Evolutionary conservation across 768 basidiomycete species (phyloP).

Genomic region (Hericium coralloides): DNA sequence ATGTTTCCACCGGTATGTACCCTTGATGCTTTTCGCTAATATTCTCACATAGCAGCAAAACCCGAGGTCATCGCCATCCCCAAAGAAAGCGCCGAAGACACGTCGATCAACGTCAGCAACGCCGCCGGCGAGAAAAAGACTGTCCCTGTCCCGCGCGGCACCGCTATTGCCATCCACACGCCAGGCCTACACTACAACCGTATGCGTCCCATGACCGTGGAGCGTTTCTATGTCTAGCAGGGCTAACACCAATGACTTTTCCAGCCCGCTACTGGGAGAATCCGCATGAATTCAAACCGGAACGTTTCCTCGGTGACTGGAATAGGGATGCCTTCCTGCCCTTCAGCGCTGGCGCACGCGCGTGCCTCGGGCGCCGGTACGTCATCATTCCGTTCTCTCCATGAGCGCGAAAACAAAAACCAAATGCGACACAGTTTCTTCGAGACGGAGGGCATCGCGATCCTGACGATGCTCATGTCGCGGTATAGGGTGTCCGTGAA

Average conservation of each 20-base stretch:
- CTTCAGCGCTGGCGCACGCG: too few relatives aligned
- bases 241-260: too few relatives aligned
- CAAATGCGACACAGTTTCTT: constrained; percentile 28
- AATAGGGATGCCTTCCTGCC: constrained; percentile 23
- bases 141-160: background rate
- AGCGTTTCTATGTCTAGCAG: too few relatives aligned
- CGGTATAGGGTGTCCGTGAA: constrained; percentile 38
- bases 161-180: background rate
- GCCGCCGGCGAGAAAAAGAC: background rate
- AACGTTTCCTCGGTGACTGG: constrained; percentile 25
- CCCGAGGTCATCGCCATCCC: background rate
- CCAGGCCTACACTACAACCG: background rate
- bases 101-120: background rate
- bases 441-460: constrained; percentile 41
- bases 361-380: too few relatives aligned
- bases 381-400: too few relatives aligned
- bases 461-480: constrained; percentile 35
- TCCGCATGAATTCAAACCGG: constrained; percentile 35
- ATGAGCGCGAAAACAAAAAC: too few relatives aligned
- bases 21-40: too few relatives aligned
- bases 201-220: too few relatives aligned
- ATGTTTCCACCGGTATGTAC: too few relatives aligned
- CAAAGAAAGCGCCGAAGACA: background rate
- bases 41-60: too few relatives aligned
- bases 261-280: constrained; percentile 49